Evolutionary conservation across 176 grass and related monocot genomes (phyloP), one percentile per base, ranked within the genome.

Genomic region (Raddia distichophylla): DNA sequence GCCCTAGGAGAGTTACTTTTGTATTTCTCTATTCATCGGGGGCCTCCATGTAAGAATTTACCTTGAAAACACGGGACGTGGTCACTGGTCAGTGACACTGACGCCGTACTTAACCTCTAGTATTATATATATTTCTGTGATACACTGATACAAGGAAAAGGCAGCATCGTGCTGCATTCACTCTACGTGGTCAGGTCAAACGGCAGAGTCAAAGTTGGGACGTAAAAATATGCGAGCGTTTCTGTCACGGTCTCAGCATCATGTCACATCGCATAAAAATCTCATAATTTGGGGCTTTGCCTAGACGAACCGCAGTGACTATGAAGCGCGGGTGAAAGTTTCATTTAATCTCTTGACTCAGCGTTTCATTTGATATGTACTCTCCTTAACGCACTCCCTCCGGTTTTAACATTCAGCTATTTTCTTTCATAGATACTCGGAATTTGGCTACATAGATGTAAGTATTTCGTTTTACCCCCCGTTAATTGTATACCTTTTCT

Each of bases 151-250:
- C 5, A 7, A 33, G 10, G 13, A 62, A 33, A 32, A 13, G 59
- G 20, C 10, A 20, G 4, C 9, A 7, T 56, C 71, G 73, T 45
- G 73, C 55, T 45, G 73, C 55, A 17, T 75, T 75, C 73, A 75
- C 73, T 75, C 73, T 20, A 16, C 54, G 10, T 13, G 35, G 37
- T 60, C 55, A 45, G 10, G 20, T 61, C 22, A 32, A 45, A 60
- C n/a, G 18, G 17, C 2, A 19, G 4, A 45, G 53, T 74, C 72
- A 40, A 18, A 33, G 14, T 3, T 5, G 53, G 40, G 8, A 35
- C 70, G 7, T 7, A 20, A 3, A 20, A 20, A 32, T 8, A 33
- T 3, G 51, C 14, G 33, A 27, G 27, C 63, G 32, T 54, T 32
- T 1, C 51, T 35, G 33, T 43, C 71, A 0, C 37, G 37, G 37